Base-by-base conservation (phyloP, 176 grass and related monocot genomes). In the Raddia guianensis region DNA sequence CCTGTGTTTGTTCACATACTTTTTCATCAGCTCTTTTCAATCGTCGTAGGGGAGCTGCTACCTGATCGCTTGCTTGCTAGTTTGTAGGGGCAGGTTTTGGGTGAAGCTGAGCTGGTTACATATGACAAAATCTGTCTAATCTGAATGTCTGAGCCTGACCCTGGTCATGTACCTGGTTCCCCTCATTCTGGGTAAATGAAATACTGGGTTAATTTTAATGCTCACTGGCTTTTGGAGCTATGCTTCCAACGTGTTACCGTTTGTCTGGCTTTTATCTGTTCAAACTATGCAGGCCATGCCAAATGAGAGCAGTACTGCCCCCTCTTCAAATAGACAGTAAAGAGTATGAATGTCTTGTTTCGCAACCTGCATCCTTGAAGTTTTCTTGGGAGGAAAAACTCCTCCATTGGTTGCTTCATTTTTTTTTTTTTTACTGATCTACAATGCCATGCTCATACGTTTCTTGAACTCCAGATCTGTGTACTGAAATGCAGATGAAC, bases 101-200 rank as follows among this genome's bases (percentile, higher is more conserved):
- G 51, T 79, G 51, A 10, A 21, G 13, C 5, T 45, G 33, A 51
- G 45, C 68, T 37, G 10, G 74, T 80, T 68, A 27, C 40, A 70
- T 70, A 64, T 65, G 71, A 50, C 35, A 37, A 73, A 82, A 76
- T 61, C 55, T 50, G 63, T 50, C 74, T 10, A 56, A 12, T 81
- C 43, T 10, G 15, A 19, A n/a, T 49, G 45, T 68, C 63, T 68
- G 77, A 68, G 68, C 53, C 76, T 66, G 10, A 11, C 32, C 32
- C 4, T 40, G 16, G 5, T 62, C 32, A 58, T 45, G 53, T 11
- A 35, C 62, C 40, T 56, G 20, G 6, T 43, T 78, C 32, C 18
- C 55, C n/a, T 72, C 8, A 12, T 64, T 63, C 27, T 32, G 66
- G 40, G 40, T 46, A 45, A 45, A 72, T 8, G 3, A 56, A 37